Percentiles rank a stretch among this genome's conserved stretches.
These are phyloP conservation scores for Aspergillus sclerotiicarbonarius DNA, from an alignment of 495 filamentous ascomycete species.

Conservation along the genomic window DNA sequence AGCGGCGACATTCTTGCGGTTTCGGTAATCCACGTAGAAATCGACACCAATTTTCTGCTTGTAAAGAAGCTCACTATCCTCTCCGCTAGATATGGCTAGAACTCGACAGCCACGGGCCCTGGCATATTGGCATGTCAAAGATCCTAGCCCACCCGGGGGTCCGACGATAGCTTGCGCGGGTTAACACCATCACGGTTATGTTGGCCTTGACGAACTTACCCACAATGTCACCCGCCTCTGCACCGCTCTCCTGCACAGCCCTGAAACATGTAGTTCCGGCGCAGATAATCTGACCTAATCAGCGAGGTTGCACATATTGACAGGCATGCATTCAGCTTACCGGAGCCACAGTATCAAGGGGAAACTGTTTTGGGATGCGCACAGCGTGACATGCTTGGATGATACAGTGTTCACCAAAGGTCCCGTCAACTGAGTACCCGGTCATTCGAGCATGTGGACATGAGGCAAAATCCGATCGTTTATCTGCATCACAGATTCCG, in stretches of 20 bases:
- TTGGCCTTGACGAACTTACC: neutral
- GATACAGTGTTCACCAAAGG: conserved; percentile 69
- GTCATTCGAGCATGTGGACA: conserved; percentile 64
- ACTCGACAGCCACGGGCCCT: conserved; percentile 75
- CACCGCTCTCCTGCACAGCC: conserved; percentile 76
- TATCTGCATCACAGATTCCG: conserved; percentile 68
- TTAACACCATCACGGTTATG: neutral
- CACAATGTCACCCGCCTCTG: conserved; percentile 67
- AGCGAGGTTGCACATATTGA: neutral
- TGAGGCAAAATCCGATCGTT: conserved; percentile 60
- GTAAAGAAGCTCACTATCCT: conserved; percentile 66
- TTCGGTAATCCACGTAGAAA: conserved; percentile 8
- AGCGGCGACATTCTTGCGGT: conserved; percentile 54
- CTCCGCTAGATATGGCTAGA: conserved; percentile 77
- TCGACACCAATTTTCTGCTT: conserved; percentile 56
- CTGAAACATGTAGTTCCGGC: conserved; percentile 88
- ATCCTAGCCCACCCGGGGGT: conserved; percentile 83
- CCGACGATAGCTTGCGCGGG: conserved; percentile 65
- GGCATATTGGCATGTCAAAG: conserved; percentile 77
- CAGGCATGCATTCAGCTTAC: neutral
- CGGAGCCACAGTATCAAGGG: conserved; percentile 70
- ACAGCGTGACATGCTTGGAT: conserved; percentile 76
- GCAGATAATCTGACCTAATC: conserved; percentile 54
- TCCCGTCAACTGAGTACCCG: conserved; percentile 52
- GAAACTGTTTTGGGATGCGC: conserved; percentile 64